Evolutionary conservation across 768 basidiomycete genomes (phyloP).

Genomic region (Cystofilobasidium bisporidii): DNA sequence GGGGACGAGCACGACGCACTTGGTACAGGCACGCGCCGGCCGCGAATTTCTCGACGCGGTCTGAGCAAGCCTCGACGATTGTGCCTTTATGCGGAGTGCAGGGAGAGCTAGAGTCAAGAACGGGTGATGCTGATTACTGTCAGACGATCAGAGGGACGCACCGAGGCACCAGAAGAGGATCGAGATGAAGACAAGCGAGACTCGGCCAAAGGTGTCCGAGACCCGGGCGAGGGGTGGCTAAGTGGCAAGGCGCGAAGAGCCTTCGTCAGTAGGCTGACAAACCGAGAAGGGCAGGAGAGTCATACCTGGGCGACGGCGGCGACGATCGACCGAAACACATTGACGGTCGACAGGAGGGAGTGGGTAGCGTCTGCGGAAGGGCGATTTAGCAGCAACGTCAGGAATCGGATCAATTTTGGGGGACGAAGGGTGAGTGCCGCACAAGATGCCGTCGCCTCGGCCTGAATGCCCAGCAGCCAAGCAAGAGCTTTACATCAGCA

Average conservation of each 20-base stretch:
- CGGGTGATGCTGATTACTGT: too few species aligned
- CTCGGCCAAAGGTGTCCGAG: slow-evolving; percentile 37
- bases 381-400: slow-evolving; percentile 8
- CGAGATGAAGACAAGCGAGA: slow-evolving; percentile 33
- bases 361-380: slow-evolving; percentile 23
- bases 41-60: slow-evolving; percentile 33
- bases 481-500: too few species aligned
- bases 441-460: neutral
- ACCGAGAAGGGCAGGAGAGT: too few species aligned
- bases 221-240: slow-evolving; percentile 36
- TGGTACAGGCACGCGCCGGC: slow-evolving; percentile 38
- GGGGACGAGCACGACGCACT: neutral
- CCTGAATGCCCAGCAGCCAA: too few species aligned
- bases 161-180: slow-evolving; percentile 37
- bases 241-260: too few species aligned
- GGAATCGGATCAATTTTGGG: neutral
- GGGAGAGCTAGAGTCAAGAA: too few species aligned
- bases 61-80: slow-evolving; percentile 35
- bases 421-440: neutral
- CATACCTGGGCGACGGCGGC: slow-evolving; percentile 34
- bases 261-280: too few species aligned
- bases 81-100: slow-evolving; percentile 27
- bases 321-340: slow-evolving; percentile 35
- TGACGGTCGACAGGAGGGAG: slow-evolving; percentile 36
- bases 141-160: too few species aligned